A percentile compares a stretch with the other conserved stretches of the same genome.
Evolutionary conservation across 2,329 filamentous ascomycete genomes (phyloP).

Genomic region (Cercospora sp.): DNA sequence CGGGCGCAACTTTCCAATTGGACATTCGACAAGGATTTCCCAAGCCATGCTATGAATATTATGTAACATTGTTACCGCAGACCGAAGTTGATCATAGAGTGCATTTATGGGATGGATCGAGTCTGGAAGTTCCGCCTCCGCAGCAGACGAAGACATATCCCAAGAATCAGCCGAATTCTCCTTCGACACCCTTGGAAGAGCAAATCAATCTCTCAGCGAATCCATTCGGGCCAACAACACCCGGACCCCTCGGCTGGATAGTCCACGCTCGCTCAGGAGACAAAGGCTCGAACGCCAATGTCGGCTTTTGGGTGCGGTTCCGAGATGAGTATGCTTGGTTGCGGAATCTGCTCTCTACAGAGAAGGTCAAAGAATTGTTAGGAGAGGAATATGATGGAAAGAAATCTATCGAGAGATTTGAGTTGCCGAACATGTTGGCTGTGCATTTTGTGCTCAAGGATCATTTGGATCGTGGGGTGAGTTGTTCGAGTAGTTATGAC

Average conservation of each 20-base stretch:
- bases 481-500: constrained; percentile 36
- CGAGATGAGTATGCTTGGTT: constrained; percentile 40
- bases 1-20: constrained; percentile 36
- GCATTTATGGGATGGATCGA: constrained; percentile 35
- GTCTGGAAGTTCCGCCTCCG: constrained; percentile 39
- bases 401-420: constrained; percentile 39
- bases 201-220: background rate
- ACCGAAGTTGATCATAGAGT: constrained; percentile 32
- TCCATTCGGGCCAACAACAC: constrained; percentile 41
- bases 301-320: constrained; percentile 46
- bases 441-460: constrained; percentile 41
- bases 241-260: constrained; percentile 42
- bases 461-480: constrained; percentile 39
- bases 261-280: constrained; percentile 40
- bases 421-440: constrained; percentile 37
- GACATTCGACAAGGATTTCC: constrained; percentile 44
- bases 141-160: constrained; percentile 36
- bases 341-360: constrained; percentile 31
- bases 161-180: constrained; percentile 40
- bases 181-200: constrained; percentile 14
- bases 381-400: constrained; percentile 39
- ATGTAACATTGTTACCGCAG: constrained; percentile 42
- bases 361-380: constrained; percentile 34
- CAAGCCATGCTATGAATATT: constrained; percentile 46
- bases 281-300: constrained; percentile 39